phyloP scores from a whole-genome alignment of 2,329 filamentous ascomycete genomes.

The Colletotrichum kahawae region DNA sequence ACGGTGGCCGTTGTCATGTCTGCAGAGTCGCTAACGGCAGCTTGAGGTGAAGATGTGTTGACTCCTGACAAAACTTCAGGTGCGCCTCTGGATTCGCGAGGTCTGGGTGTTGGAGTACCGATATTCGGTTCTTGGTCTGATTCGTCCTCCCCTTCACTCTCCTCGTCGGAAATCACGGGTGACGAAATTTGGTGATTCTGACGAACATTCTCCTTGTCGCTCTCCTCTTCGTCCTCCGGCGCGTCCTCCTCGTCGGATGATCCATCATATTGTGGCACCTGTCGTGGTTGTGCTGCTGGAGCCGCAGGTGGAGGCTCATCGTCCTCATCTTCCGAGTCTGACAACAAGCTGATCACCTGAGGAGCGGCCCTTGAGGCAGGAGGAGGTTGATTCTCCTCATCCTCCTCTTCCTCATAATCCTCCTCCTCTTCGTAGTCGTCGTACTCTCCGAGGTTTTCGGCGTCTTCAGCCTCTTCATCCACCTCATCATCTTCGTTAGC shows the following conservation, averaged over 20 bases:
- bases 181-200: background rate
- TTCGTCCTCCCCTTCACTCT: slow-evolving; percentile 4
- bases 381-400: slow-evolving; percentile 3
- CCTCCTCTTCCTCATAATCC: slow-evolving; percentile 17
- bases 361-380: background rate
- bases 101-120: slow-evolving; percentile 7
- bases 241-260: slow-evolving; percentile 11
- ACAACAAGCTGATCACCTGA: slow-evolving; percentile 21
- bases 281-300: background rate
- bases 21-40: background rate
- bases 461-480: slow-evolving; percentile 12
- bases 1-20: background rate
- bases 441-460: background rate
- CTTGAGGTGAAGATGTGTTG: background rate
- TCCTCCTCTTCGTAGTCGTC: slow-evolving; percentile 22
- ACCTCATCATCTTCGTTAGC: slow-evolving; percentile 17
- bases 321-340: slow-evolving; percentile 23
- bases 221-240: slow-evolving; percentile 1
- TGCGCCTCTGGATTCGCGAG: background rate
- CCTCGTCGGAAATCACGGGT: background rate
- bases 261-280: slow-evolving; percentile 7
- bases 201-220: background rate
- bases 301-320: background rate
- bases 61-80: background rate
- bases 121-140: background rate